Base-by-base conservation (phyloP, 257 asterid genomes). In the Parsonsia alboflavescens region DNA sequence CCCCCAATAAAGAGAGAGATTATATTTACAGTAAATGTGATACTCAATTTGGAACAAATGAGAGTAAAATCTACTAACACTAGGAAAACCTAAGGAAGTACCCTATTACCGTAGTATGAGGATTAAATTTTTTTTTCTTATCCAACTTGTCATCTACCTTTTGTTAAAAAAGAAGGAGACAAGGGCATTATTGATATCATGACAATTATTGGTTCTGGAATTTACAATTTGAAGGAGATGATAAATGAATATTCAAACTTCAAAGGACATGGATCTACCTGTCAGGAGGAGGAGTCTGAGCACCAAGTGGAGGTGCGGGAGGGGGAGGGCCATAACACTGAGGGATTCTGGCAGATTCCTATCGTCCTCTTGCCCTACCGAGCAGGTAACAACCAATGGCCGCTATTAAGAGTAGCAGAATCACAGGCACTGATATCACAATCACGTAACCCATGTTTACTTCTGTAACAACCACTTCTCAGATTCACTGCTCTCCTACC, bases 401-500 rank as follows among this genome's bases (percentile, higher is more conserved):
- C 0, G 79, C 41, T 9, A 91, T 85, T 71, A 88, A 63, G 64
- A 88, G 53, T 58, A 89, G 67, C 50, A 91, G 71, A 72, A 91
- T 88, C 33, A 86, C 33, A 16, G 97, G 96, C 26, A 88, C 41
- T 10, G 97, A 91, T 44, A 91, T 75, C 68, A 82, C 86, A 26
- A 91, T 30, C 67, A 86, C 82, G 63, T 77, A 87, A 30, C 82
- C 89, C 96, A 89, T 91, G 24, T 39, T 16, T 2, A 1, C 11
- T 33, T 33, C 39, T 3, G 2, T 33, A 33, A 4, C 66, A 1
- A 26, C 57, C 26, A 63, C 52, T 46, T 13, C 66, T 59, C 66
- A 36, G 57, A 52, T 56, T 21, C 62, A 21, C 62, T 56, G 39
- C 39, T 21, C 61, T 3, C 21, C 44, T 28, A 61, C 67, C 67